Percentiles rank a stretch among this genome's conserved stretches.
Evolutionary conservation across 495 filamentous ascomycete genomes (phyloP).

Genomic region (Beverwykella pulmonaria): DNA sequence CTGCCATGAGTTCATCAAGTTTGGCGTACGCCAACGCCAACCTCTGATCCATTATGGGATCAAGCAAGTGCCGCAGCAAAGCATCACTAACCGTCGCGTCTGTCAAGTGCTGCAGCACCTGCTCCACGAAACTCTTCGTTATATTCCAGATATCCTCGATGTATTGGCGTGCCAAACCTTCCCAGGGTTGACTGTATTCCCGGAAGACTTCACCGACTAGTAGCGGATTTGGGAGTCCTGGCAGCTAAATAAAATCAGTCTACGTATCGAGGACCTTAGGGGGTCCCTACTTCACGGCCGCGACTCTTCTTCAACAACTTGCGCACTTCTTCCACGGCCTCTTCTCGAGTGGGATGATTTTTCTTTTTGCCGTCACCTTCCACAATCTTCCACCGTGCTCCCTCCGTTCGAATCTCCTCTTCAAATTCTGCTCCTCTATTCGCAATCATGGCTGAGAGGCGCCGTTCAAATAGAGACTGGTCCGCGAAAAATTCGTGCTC

Average conservation of each 20-base stretch:
- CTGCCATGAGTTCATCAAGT: slow-evolving; percentile 7
- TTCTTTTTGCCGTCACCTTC: slow-evolving; percentile 7
- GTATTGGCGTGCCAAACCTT: slow-evolving; percentile 5
- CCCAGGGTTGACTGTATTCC: slow-evolving; percentile 6
- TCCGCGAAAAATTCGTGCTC: slow-evolving; percentile 10
- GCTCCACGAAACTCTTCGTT: slow-evolving; percentile 8
- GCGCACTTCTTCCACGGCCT: slow-evolving; percentile 8
- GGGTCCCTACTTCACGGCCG: neutral
- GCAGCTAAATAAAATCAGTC: slow-evolving; percentile 5
- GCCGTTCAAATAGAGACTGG: neutral
- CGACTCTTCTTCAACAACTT: slow-evolving; percentile 9
- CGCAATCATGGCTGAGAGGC: slow-evolving; percentile 4
- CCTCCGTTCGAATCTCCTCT: slow-evolving; percentile 4
- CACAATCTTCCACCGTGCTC: slow-evolving; percentile 4
- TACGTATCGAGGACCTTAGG: neutral
- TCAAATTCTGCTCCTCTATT: slow-evolving; percentile 9
- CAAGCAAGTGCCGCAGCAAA: slow-evolving; percentile 1
- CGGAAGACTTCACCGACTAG: slow-evolving; percentile 8
- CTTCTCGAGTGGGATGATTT: slow-evolving; percentile 7
- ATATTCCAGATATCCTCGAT: slow-evolving; percentile 10
- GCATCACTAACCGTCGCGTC: slow-evolving; percentile 5
- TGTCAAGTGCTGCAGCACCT: slow-evolving; percentile 5
- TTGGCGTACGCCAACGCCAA: slow-evolving; percentile 3
- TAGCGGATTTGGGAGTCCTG: slow-evolving; percentile 3
- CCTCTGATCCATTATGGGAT: slow-evolving; percentile 10